These are phyloP conservation scores for Nemophila menziesii DNA, from an alignment of 257 asterid species.

Conservation along the genomic window DNA sequence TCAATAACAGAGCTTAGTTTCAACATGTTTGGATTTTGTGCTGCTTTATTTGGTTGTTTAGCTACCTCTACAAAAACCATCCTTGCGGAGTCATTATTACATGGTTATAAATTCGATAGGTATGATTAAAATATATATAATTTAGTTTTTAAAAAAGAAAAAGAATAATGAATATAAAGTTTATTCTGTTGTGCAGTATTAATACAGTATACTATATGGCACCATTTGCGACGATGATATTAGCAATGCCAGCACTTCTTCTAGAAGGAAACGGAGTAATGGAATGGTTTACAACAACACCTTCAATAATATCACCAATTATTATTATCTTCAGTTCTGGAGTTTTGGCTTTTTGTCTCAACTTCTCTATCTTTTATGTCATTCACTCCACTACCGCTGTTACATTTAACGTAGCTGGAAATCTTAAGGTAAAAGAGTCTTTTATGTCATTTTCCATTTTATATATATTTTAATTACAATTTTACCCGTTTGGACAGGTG, in stretches of 20 bases:
- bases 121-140: constrained; percentile 5
- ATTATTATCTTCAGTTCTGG: constrained; percentile 61
- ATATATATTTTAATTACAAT: not conserved
- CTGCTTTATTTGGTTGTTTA: constrained; percentile 73
- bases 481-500: constrained; percentile 27
- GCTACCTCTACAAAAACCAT: constrained; percentile 80
- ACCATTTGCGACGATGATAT: constrained; percentile 71
- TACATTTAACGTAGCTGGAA: constrained; percentile 85
- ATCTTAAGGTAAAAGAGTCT: constrained; percentile 46
- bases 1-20: constrained; percentile 76
- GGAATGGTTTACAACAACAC: constrained; percentile 45
- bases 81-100: constrained; percentile 70
- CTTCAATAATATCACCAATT: constrained; percentile 40
- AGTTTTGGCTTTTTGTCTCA: constrained; percentile 63
- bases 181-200: constrained; percentile 31
- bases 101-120: constrained; percentile 80
- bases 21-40: constrained; percentile 58
- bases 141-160: not conserved
- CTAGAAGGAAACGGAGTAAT: constrained; percentile 57
- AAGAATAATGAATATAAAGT: not conserved
- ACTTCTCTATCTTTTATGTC: constrained; percentile 72
- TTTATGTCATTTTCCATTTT: not conserved
- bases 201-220: constrained; percentile 86
- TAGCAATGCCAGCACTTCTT: constrained; percentile 50
- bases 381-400: constrained; percentile 86